A percentile compares a stretch with the other conserved stretches of the same genome.
Conservation (phyloP, 495 filamentous ascomycete species). For the Aspergillus heteromorphus region DNA sequence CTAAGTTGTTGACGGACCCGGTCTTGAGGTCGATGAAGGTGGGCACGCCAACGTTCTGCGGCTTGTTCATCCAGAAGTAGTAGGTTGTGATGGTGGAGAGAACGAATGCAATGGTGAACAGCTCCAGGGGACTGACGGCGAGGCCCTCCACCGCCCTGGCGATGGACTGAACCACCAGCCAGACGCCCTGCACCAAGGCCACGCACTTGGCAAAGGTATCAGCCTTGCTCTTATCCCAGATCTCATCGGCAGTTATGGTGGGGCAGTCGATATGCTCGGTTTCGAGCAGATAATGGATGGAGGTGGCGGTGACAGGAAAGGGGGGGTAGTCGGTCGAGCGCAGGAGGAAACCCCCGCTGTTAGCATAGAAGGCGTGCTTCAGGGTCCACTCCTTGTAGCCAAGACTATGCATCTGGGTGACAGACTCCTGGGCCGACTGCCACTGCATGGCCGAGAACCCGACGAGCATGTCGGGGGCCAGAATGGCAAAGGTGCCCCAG, state of each 20-base stretch:
- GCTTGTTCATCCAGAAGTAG: constrained; percentile 7
- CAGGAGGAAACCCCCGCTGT: constrained; percentile 1
- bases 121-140: constrained; percentile 2
- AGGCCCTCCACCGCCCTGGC: background rate
- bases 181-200: constrained; percentile 3
- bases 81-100: constrained; percentile 3
- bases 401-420: background rate
- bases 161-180: constrained; percentile 4
- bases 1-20: background rate
- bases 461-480: constrained; percentile 1
- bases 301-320: background rate
- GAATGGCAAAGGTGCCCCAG: background rate
- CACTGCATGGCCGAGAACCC: constrained; percentile 2
- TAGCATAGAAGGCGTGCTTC: constrained; percentile 2
- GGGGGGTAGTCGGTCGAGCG: constrained; percentile 6
- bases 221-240: constrained; percentile 3
- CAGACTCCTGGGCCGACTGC: background rate
- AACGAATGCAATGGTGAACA: constrained; percentile 4
- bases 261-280: background rate
- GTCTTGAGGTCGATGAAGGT: background rate
- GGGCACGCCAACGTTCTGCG: constrained; percentile 4
- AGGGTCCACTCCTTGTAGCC: constrained; percentile 7
- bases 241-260: constrained; percentile 1
- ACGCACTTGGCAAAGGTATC: constrained; percentile 5
- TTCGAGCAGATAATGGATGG: constrained; percentile 2